Evolutionary conservation across 441 rosid species (phyloP), one percentile per base, ranked within the genome.

Genomic region (Gossypium schwendimanii): DNA sequence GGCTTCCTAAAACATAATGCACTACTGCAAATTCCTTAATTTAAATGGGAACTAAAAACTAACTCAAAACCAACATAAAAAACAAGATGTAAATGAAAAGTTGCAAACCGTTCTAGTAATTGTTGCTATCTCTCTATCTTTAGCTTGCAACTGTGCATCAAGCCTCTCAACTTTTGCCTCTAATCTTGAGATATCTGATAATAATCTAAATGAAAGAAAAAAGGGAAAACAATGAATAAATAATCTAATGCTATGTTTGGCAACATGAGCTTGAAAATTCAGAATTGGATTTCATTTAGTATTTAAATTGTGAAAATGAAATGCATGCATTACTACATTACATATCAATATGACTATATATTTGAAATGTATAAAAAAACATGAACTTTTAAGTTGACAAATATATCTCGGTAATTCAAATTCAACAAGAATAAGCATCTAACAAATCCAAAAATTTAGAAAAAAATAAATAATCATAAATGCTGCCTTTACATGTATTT

Each of bases 121-220:
- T 1, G 99, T 93, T 36, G 99, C 98, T 67, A 95, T 91, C 78
- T 91, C 99, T 85, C 98, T 91, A 75, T 90, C 97, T 78, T 95
- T 95, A 45, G 88, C 86, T 78, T 91, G 94, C 68, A 93, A 71
- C 55, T 84, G 95, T 0, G 86, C 77, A 77, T 93, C 98, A 60
- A 95, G 90, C 87, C 99, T 89, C 90, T 95, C 99, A 55, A 88
- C 94, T 83, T 95, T 93, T 33, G 96, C 95, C 81, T 95, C 98
- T 76, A 93, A 84, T 77, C 99, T 87, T 26, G 99, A 86, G 72
- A 93, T 88, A 83, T 95, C 99, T 1, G 99, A 95, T 14, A 84
- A 81, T 71, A 87, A 84, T 64, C 99, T 93, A 77, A 17, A 79
- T 69, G 18, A 49, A 60, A 55, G 1, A 72, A 77, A 63, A 14